These are phyloP conservation scores for Vaccinium vitisidaea DNA, from an alignment of 148 eudicot species.

Conservation along the genomic window DNA sequence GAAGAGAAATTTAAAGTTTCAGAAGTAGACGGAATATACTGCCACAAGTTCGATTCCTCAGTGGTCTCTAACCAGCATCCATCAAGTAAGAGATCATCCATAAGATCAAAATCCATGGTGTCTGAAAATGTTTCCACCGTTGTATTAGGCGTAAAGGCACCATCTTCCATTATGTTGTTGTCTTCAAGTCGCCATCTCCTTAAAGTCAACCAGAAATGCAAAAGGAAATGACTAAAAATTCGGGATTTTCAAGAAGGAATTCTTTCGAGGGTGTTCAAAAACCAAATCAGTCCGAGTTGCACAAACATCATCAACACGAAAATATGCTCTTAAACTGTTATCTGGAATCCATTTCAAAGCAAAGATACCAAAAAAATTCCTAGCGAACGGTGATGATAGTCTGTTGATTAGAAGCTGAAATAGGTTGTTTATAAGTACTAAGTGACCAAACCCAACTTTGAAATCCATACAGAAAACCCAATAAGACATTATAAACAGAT, in stretches of 20 bases:
- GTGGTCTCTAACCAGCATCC: constrained; percentile 81
- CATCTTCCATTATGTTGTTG: constrained; percentile 54
- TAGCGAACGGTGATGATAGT: neutral
- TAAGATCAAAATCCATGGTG: constrained; percentile 48
- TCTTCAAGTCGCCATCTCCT: constrained; percentile 28
- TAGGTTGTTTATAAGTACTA: neutral
- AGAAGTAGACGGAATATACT: constrained; percentile 36
- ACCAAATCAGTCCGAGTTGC: constrained; percentile 32
- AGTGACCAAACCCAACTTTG: neutral
- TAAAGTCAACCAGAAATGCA: neutral
- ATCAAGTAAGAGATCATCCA: constrained; percentile 62
- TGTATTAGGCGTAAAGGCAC: constrained; percentile 40
- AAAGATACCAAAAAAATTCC: constrained; percentile 14
- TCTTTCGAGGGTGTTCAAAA: constrained; percentile 37
- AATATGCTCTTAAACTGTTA: constrained; percentile 51
- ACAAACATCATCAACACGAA: constrained; percentile 43
- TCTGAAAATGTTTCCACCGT: constrained; percentile 35
- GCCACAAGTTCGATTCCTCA: constrained; percentile 42
- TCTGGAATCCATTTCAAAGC: constrained; percentile 33
- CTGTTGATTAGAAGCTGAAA: neutral
- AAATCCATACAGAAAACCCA: neutral
- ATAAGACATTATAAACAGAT: no score
- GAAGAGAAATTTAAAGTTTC: constrained; percentile 38
- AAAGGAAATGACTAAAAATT: constrained; percentile 50
- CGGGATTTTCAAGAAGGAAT: constrained; percentile 51